Conservation (phyloP, 768 basidiomycete species). For the Lactarius psammicola region DNA sequence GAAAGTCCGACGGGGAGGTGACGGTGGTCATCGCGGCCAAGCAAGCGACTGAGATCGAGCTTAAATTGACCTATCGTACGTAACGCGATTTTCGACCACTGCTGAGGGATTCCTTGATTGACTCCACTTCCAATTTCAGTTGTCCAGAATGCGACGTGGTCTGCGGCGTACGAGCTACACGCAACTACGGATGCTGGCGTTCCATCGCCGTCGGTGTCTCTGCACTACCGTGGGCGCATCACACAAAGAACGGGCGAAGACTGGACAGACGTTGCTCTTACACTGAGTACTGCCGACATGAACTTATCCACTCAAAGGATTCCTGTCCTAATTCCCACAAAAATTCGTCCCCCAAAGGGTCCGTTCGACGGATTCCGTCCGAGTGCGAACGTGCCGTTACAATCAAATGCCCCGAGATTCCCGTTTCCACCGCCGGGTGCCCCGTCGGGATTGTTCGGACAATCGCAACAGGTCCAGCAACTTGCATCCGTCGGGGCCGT, state of each 20-base stretch:
- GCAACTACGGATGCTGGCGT: slow-evolving; percentile 45
- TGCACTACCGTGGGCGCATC: slow-evolving; percentile 57
- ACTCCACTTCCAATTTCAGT: slow-evolving; percentile 36
- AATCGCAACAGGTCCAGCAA: too few species aligned
- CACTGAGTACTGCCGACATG: slow-evolving; percentile 49
- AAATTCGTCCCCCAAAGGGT: slow-evolving; percentile 6
- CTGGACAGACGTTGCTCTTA: slow-evolving; percentile 51
- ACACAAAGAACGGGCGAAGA: slow-evolving; percentile 59
- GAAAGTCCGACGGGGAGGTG: slow-evolving; percentile 35
- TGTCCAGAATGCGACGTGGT: slow-evolving; percentile 51
- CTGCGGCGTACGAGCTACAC: slow-evolving; percentile 57
- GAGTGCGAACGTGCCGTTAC: too few species aligned
- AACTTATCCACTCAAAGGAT: slow-evolving; percentile 42
- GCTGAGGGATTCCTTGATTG: background rate
- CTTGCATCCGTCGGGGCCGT: too few species aligned
- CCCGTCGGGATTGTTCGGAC: too few species aligned
- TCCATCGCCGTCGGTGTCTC: slow-evolving; percentile 43
- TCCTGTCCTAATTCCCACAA: slow-evolving; percentile 23
- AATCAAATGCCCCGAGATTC: too few species aligned
- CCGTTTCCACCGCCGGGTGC: background rate
- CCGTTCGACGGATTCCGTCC: background rate
- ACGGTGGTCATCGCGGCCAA: slow-evolving; percentile 46
- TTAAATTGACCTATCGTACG: slow-evolving; percentile 54
- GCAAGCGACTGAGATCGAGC: slow-evolving; percentile 38
- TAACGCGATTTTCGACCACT: slow-evolving; percentile 24